Conservation (phyloP, 192 early-diverging fungal species). For the Podila clonocystis region DNA sequence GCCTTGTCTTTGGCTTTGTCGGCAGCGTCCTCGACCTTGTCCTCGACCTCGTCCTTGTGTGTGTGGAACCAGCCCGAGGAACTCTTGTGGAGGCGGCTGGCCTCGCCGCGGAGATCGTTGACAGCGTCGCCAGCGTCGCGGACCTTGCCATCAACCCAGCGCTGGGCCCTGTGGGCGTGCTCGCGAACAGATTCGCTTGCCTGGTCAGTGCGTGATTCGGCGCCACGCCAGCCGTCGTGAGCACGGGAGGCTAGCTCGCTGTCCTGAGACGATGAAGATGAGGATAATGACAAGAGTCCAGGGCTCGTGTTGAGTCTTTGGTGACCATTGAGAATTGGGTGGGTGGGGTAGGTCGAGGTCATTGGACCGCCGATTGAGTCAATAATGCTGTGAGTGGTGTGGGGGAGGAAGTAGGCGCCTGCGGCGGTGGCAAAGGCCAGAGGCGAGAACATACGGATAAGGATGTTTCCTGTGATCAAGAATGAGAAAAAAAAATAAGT, state of each 20-base stretch:
- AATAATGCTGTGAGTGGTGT: conserved; percentile 27
- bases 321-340: background rate
- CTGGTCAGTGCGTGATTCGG: conserved; percentile 6
- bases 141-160: conserved; percentile 1
- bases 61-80: conserved; percentile 11
- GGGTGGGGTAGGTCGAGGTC: background rate
- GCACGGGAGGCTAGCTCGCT: conserved; percentile 31
- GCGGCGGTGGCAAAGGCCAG: conserved; percentile 40
- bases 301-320: background rate
- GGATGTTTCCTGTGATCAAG: conserved; percentile 23
- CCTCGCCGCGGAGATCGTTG: conserved; percentile 3
- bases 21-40: background rate
- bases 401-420: conserved; percentile 38
- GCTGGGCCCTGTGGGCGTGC: background rate
- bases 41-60: background rate
- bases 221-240: conserved; percentile 25
- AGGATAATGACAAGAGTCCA: background rate
- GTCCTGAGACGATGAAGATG: background rate
- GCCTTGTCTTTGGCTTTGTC: conserved; percentile 23
- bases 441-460: conserved; percentile 41
- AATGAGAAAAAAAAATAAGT: background rate
- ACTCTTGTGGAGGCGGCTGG: background rate
- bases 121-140: background rate
- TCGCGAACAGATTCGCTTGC: background rate
- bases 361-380: conserved; percentile 25